Conservation (phyloP, 345 rosid species). For the Eucalyptus polyanthemos region DNA sequence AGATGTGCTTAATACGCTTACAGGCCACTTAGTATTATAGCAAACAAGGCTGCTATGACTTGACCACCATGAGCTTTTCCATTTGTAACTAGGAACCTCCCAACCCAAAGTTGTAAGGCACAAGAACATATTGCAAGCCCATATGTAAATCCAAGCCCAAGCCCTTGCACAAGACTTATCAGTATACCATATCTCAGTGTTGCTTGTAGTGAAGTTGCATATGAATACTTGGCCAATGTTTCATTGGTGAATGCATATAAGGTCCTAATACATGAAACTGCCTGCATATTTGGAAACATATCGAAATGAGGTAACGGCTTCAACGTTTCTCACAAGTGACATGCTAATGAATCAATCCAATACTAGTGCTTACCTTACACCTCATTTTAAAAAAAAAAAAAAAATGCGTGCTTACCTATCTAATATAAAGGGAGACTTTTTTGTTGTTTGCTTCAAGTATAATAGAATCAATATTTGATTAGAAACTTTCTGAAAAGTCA, state of each 20-base stretch:
- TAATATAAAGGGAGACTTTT: not conserved
- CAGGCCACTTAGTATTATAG: constrained; percentile 97
- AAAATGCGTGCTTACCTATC: not conserved
- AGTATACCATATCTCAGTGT: constrained; percentile 87
- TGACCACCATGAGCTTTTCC: constrained; percentile 79
- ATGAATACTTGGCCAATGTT: constrained; percentile 93
- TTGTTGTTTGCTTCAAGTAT: not conserved
- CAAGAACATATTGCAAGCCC: constrained; percentile 98
- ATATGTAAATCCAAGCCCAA: constrained; percentile 97
- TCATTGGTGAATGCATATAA: constrained; percentile 97
- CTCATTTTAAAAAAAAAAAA: not conserved
- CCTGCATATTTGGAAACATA: constrained; percentile 40
- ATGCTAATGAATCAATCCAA: not conserved
- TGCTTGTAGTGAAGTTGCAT: constrained; percentile 95
- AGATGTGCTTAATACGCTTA: constrained; percentile 34
- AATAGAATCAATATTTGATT: not conserved
- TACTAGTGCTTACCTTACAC: not conserved
- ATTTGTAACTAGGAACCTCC: constrained; percentile 57
- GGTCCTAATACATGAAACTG: constrained; percentile 79
- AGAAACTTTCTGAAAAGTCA: not conserved
- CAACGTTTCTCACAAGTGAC: not conserved
- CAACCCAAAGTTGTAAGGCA: constrained; percentile 94
- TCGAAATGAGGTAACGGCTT: not conserved
- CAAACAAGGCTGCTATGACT: constrained; percentile 81
- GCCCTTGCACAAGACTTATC: constrained; percentile 98